phyloP scores from a whole-genome alignment of 2,329 filamentous ascomycete species.

The Chaetoscypha palmicola region DNA sequence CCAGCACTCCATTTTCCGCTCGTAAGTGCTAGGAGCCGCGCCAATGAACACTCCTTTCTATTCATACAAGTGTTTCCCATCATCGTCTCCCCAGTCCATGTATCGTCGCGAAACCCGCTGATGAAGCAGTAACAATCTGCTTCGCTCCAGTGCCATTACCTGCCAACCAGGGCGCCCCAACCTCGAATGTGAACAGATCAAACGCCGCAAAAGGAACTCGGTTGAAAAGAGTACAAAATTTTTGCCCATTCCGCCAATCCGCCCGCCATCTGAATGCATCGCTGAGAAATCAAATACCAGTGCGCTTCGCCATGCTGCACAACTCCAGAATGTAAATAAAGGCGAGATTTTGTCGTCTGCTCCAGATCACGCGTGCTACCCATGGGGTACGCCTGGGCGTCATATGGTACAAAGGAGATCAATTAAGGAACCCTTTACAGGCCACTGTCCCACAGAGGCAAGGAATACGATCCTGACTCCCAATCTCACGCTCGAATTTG shows the following conservation, averaged over 20 bases:
- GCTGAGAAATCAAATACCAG: conserved; percentile 13
- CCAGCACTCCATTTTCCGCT: too few relatives aligned
- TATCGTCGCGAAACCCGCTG: conserved; percentile 8
- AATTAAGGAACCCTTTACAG: conserved; percentile 99
- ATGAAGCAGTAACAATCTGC: conserved; percentile 15
- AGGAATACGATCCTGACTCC: conserved; percentile 89
- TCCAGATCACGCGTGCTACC: too few relatives aligned
- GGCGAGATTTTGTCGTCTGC: neutral
- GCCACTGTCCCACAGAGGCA: conserved; percentile 93
- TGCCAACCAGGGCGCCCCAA: neutral
- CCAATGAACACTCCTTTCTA: conserved; percentile 10
- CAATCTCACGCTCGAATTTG: conserved; percentile 97
- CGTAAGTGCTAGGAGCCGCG: too few relatives aligned
- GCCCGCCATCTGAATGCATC: conserved; percentile 16
- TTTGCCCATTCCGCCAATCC: conserved; percentile 14
- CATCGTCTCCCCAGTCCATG: conserved; percentile 1
- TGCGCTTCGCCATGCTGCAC: conserved; percentile 10
- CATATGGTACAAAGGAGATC: conserved; percentile 36
- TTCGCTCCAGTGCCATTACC: conserved; percentile 3
- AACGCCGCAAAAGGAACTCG: conserved; percentile 22
- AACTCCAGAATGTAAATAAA: conserved; percentile 12
- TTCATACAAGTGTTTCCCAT: conserved; percentile 14
- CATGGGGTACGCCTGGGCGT: too few relatives aligned
- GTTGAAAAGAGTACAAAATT: conserved; percentile 30
- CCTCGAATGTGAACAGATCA: conserved; percentile 12